Percentiles rank a stretch among this genome's conserved stretches.
These are phyloP conservation scores for Monosporascus sp. DNA, from an alignment of 2,329 filamentous ascomycete species.

Conservation along the genomic window DNA sequence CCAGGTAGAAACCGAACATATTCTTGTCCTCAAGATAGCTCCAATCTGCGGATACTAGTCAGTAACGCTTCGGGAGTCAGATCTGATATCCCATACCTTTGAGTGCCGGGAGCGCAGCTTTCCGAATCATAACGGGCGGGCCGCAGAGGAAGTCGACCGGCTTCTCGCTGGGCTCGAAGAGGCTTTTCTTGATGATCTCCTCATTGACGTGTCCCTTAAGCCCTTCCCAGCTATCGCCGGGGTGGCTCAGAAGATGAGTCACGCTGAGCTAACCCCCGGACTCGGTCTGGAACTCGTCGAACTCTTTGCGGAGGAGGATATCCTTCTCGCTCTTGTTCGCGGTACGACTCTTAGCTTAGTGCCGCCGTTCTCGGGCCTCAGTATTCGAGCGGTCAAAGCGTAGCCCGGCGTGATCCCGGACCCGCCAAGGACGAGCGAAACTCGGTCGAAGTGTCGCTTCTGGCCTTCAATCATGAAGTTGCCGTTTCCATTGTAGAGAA, in stretches of 20 bases:
- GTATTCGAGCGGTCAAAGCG: constrained; percentile 16
- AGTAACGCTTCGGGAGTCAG: background rate
- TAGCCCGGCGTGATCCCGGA: constrained; percentile 48
- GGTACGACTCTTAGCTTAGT: background rate
- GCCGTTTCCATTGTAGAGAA: constrained; percentile 41
- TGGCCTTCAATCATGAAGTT: constrained; percentile 38
- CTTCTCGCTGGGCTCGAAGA: constrained; percentile 27
- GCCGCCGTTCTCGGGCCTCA: background rate
- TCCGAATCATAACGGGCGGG: constrained; percentile 44
- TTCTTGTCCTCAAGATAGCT: background rate
- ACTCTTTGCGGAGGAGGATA: background rate
- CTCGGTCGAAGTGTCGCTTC: constrained; percentile 13
- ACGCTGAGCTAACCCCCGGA: constrained; percentile 30
- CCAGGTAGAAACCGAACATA: background rate
- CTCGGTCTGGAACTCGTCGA: background rate
- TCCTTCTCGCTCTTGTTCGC: background rate
- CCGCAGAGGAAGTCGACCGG: constrained; percentile 43
- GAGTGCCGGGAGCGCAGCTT: constrained; percentile 43
- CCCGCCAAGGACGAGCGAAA: constrained; percentile 44
- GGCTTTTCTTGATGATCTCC: constrained; percentile 30
- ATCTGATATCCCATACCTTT: constrained; percentile 15
- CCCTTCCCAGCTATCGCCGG: constrained; percentile 37
- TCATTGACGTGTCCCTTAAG: constrained; percentile 37
- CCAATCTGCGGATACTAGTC: background rate
- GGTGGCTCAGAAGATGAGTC: constrained; percentile 40